These are phyloP conservation scores for Fusarium papillatum DNA, from an alignment of 2,329 filamentous ascomycete species.

Conservation along the genomic window DNA sequence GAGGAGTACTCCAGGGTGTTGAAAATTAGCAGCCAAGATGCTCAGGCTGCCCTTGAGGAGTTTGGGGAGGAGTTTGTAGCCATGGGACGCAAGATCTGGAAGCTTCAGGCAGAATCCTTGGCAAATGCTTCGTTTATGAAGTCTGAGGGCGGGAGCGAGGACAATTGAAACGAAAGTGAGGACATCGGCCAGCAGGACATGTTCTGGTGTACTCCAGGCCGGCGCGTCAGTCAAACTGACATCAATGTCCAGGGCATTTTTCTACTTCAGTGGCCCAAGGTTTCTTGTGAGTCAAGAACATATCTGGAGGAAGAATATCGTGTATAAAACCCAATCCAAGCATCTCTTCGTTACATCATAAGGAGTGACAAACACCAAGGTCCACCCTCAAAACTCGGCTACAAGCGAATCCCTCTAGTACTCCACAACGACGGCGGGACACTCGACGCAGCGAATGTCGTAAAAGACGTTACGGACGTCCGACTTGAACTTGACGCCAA, in stretches of 20 bases:
- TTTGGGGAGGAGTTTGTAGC: constrained; percentile 26
- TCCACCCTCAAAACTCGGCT: not conserved
- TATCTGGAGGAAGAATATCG: not conserved
- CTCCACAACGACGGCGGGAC: not conserved
- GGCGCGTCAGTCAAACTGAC: not conserved
- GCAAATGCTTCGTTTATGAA: constrained; percentile 14
- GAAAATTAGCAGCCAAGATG: not conserved
- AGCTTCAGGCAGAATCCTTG: constrained; percentile 26
- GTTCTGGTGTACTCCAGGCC: not conserved
- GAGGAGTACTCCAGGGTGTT: constrained; percentile 6
- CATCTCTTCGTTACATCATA: not conserved
- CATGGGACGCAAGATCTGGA: constrained; percentile 29
- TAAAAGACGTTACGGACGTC: not conserved
- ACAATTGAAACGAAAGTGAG: not conserved
- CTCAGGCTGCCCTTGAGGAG: not conserved
- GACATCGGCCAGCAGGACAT: no score
- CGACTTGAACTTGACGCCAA: not conserved
- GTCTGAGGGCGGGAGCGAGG: not conserved
- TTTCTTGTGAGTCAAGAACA: not conserved
- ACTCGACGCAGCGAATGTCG: not conserved
- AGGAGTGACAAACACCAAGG: not conserved
- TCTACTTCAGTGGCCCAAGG: not conserved
- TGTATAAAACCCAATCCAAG: not conserved
- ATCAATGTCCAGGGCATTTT: not conserved
- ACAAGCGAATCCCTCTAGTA: not conserved